These are phyloP conservation scores for Haplosporangium gracile DNA, from an alignment of 192 early-diverging fungal genomes.

Conservation along the genomic window DNA sequence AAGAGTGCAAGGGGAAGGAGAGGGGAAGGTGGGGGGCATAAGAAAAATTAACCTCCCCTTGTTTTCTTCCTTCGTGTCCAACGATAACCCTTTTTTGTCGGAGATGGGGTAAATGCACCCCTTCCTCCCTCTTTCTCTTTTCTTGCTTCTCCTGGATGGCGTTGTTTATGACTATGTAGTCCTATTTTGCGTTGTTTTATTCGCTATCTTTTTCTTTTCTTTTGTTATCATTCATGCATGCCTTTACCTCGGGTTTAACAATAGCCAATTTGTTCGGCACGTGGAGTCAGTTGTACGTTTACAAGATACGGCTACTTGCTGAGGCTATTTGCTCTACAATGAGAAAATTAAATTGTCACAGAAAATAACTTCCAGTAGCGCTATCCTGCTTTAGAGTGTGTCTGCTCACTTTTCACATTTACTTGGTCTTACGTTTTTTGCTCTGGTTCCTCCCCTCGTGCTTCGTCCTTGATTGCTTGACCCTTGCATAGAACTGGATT, in stretches of 20 bases:
- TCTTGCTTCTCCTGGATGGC: neutral
- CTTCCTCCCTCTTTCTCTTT: neutral
- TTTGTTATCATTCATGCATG: no score
- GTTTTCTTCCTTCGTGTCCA: neutral
- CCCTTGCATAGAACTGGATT: no score
- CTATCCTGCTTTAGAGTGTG: no score
- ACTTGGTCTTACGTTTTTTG: no score
- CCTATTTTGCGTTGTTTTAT: no score
- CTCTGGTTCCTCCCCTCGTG: no score
- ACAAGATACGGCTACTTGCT: neutral
- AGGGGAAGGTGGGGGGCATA: neutral
- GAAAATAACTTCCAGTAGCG: no score
- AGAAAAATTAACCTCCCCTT: neutral
- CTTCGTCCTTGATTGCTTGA: no score
- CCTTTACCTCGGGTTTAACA: neutral
- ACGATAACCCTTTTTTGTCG: constrained; percentile 5
- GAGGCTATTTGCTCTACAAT: neutral
- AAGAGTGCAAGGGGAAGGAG: neutral
- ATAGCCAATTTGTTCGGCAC: neutral
- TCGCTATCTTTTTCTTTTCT: neutral
- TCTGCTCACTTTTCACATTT: no score
- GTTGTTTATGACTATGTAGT: neutral
- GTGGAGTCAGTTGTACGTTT: neutral
- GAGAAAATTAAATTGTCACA: no score
- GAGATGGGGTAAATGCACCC: neutral